Percentiles rank a stretch among this genome's conserved stretches.
Conservation (phyloP, 1,284 basidiomycete species). For the Vanrija sp. region DNA sequence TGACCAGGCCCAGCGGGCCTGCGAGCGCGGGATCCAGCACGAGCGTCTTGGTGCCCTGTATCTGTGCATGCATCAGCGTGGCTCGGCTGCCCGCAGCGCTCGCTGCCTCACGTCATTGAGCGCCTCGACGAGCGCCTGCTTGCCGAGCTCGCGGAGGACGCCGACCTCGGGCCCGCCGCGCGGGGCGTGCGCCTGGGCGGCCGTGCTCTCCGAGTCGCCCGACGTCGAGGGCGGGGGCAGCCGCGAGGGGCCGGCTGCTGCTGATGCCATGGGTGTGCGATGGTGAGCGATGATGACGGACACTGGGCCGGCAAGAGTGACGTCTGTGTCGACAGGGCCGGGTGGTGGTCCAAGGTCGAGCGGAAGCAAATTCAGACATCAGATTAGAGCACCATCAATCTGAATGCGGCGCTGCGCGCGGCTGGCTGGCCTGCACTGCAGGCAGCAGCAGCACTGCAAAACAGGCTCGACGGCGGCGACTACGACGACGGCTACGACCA, state of each 20-base stretch:
- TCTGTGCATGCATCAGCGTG: slow-evolving; percentile 51
- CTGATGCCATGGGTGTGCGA: slow-evolving; percentile 10
- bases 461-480: too few species aligned
- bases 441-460: too few species aligned
- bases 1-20: slow-evolving; percentile 87
- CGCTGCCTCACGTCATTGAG: slow-evolving; percentile 63
- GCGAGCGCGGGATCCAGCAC: slow-evolving; percentile 84
- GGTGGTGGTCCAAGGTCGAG: too few species aligned
- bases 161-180: slow-evolving; percentile 59
- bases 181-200: slow-evolving; percentile 8
- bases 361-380: too few species aligned
- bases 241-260: slow-evolving; percentile 22
- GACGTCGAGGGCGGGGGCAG: slow-evolving; percentile 43
- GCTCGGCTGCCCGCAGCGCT: neutral
- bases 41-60: slow-evolving; percentile 91
- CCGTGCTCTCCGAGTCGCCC: slow-evolving; percentile 41
- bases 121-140: slow-evolving; percentile 70
- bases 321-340: too few species aligned
- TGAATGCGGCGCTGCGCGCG: too few species aligned
- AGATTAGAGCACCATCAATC: too few species aligned
- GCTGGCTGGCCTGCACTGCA: too few species aligned
- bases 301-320: neutral
- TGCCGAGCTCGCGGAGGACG: slow-evolving; percentile 69
- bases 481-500: too few species aligned
- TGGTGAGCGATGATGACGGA: neutral